Conservation (phyloP, 208 protist species). For the Tritrichomonas foetus region DNA sequence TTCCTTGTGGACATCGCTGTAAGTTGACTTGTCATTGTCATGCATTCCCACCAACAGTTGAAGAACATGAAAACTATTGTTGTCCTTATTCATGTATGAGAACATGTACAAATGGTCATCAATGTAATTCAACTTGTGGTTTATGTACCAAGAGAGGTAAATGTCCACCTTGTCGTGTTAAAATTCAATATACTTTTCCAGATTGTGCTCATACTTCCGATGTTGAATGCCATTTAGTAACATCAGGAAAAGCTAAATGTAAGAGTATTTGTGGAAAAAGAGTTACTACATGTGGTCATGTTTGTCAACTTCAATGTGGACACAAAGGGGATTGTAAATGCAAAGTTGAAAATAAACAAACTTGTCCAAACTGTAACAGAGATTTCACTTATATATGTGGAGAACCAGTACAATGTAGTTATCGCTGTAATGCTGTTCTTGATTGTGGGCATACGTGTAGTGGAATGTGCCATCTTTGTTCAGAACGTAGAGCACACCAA, state of each 20-base stretch:
- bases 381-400: background rate
- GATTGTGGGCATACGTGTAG: background rate
- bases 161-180: background rate
- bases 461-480: background rate
- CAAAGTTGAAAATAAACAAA: background rate
- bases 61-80: background rate
- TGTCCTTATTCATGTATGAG: background rate
- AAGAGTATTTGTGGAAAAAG: background rate
- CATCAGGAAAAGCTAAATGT: background rate
- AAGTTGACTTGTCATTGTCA: background rate
- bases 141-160: background rate
- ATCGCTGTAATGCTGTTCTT: background rate
- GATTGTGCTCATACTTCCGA: background rate
- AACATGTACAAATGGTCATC: background rate
- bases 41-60: background rate
- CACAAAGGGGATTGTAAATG: background rate
- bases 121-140: background rate
- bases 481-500: background rate
- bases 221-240: background rate
- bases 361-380: background rate
- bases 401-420: background rate
- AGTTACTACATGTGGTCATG: background rate
- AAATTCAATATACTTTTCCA: background rate
- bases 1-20: background rate
- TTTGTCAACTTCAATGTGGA: background rate